Evolutionary conservation across 108 stramenopile genomes (phyloP).

Genomic region (Poteriospumella lacustris): DNA sequence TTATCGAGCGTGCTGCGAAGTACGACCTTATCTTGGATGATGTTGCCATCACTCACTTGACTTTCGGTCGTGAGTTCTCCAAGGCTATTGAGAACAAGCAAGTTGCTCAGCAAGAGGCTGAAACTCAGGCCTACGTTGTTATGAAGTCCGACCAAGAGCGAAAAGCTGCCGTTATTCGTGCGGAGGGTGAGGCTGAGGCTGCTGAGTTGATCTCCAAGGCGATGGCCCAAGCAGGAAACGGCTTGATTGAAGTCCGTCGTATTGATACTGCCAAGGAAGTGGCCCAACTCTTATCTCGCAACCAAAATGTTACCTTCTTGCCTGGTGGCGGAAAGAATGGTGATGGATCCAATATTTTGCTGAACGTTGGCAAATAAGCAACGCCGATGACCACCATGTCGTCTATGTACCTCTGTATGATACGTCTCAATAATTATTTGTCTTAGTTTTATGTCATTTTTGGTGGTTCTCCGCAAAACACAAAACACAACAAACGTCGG

Average conservation of each 20-base stretch:
- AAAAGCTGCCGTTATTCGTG: conserved; percentile 89
- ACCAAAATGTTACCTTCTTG: conserved; percentile 90
- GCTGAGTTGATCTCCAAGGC: conserved; percentile 91
- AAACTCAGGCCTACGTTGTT: conserved; percentile 95
- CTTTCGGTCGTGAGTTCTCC: conserved; percentile 95
- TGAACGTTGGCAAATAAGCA: neutral
- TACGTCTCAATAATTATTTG: too few relatives aligned
- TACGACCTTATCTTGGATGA: conserved; percentile 97
- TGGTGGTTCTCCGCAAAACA: too few relatives aligned
- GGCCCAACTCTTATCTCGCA: conserved; percentile 79
- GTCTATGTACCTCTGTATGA: too few relatives aligned
- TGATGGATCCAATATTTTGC: conserved; percentile 3
- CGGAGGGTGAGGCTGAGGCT: conserved; percentile 97
- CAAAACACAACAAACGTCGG: too few relatives aligned
- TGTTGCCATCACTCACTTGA: conserved; percentile 97
- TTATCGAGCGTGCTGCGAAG: conserved; percentile 80
- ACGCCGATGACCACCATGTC: too few relatives aligned
- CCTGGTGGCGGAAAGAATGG: conserved; percentile 67
- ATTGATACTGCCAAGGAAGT: conserved; percentile 99
- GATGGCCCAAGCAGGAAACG: conserved; percentile 88
- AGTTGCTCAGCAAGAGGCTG: conserved; percentile 98
- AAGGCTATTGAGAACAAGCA: conserved; percentile 99
- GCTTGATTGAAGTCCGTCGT: conserved; percentile 94
- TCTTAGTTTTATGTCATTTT: too few relatives aligned
- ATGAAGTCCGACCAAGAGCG: conserved; percentile 93